Base-by-base conservation (phyloP, 139 green algal genomes). In the Coccomyxa sp. region DNA sequence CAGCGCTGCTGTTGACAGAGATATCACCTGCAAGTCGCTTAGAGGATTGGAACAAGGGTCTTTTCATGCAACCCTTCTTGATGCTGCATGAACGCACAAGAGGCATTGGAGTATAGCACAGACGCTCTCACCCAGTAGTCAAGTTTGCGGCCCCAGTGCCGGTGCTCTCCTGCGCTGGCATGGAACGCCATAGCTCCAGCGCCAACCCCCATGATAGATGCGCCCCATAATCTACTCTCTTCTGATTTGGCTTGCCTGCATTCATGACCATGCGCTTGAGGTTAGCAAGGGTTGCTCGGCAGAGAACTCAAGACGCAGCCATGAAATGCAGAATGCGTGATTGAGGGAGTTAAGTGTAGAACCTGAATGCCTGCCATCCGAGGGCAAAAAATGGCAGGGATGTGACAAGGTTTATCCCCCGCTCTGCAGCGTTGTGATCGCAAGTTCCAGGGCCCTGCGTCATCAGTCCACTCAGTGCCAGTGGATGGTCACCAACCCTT, bases 351-450 rank as follows among this genome's bases (percentile, higher is more conserved):
- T 68, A 66, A 21, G 60, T 68, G 80, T 85, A 16, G n/a, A 58
- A 91, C 88, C 80, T 82, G 23, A 93, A 82, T 28, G 90, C 91
- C 60, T 93, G 82, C 58, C 87, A 63, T 38, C 92, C 92, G 0
- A 94, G 80, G 12, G 66, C 77, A 38, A 91, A 18, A 79, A 92
- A 96, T 0, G 92, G 92, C 59, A 93, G 80, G 0, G 88, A 93
- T 0, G 92, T 96, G 15, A 90, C 25, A 7, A 95, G 83, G 80
- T 96, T 96, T 30, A 86, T 84, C 23, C 81, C 79, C 1, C 92
- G 84, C 84, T 95, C 90, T 13, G 58, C 74, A 23, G n/a, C 76
- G 51, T 91, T 94, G 58, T 88, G 83, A 67, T 95, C 92, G 59
- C 78, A 82, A 13, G 32, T 66, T 30, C 78, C 78, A 74, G 32